Conservation (phyloP, 495 filamentous ascomycete genomes). For the Aspergillus biplanus region DNA sequence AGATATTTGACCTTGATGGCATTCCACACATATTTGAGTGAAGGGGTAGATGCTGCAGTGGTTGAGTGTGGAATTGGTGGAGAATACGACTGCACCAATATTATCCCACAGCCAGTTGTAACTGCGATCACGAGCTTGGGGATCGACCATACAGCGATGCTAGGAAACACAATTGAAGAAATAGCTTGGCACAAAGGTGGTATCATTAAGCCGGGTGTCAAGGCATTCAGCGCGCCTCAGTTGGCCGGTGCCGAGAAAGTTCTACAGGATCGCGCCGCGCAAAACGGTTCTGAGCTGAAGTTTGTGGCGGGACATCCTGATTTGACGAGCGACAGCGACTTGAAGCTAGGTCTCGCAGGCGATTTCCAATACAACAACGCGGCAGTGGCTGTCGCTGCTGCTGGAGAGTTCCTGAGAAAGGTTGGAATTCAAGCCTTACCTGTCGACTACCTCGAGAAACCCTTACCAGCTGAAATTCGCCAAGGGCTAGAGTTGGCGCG, state of each 20-base stretch:
- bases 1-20: slow-evolving; percentile 89
- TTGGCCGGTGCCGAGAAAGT: slow-evolving; percentile 66
- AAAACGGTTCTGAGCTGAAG: slow-evolving; percentile 62
- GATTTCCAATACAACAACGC: slow-evolving; percentile 89
- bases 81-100: slow-evolving; percentile 91
- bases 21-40: slow-evolving; percentile 81
- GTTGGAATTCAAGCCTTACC: slow-evolving; percentile 51
- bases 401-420: slow-evolving; percentile 58
- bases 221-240: slow-evolving; percentile 79
- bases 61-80: slow-evolving; percentile 95
- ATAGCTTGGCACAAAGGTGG: slow-evolving; percentile 99
- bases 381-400: slow-evolving; percentile 76
- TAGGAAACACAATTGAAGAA: slow-evolving; percentile 82
- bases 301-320: slow-evolving; percentile 67
- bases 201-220: slow-evolving; percentile 75
- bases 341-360: slow-evolving; percentile 77
- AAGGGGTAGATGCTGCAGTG: slow-evolving; percentile 79
- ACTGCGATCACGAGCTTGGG: slow-evolving; percentile 82
- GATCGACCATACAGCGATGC: slow-evolving; percentile 81
- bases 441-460: slow-evolving; percentile 44
- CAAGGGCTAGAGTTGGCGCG: slow-evolving; percentile 74
- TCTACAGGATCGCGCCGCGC: slow-evolving; percentile 67
- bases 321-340: slow-evolving; percentile 48
- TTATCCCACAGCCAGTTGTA: slow-evolving; percentile 74
- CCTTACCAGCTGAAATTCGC: slow-evolving; percentile 68